Evolutionary conservation across 805 yeast genomes (phyloP).

Genomic region (Candida ortonii): DNA sequence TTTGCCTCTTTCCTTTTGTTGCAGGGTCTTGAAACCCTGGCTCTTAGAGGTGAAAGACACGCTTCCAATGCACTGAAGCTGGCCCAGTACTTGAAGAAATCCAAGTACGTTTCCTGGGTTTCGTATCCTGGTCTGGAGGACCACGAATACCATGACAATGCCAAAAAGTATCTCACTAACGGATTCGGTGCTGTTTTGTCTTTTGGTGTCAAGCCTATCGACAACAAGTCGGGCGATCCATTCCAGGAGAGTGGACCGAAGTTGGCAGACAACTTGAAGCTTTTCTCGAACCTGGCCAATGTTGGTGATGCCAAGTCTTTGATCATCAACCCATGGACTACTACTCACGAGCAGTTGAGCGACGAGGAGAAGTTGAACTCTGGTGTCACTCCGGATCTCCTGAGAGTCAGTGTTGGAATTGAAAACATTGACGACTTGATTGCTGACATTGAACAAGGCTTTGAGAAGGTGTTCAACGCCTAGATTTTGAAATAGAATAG

Average conservation of each 20-base stretch:
- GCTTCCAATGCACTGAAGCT: slow-evolving; percentile 75
- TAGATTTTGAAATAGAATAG: not conserved
- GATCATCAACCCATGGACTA: slow-evolving; percentile 93
- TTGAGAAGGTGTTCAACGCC: slow-evolving; percentile 51
- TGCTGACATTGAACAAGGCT: slow-evolving; percentile 84
- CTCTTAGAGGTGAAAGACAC: slow-evolving; percentile 92
- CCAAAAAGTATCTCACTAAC: slow-evolving; percentile 75
- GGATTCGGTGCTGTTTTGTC: slow-evolving; percentile 89
- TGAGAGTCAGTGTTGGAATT: slow-evolving; percentile 87
- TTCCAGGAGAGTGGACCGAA: slow-evolving; percentile 76
- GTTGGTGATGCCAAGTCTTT: slow-evolving; percentile 96
- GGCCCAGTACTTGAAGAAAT: slow-evolving; percentile 71
- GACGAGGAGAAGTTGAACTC: slow-evolving; percentile 77
- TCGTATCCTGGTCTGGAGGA: slow-evolving; percentile 87
- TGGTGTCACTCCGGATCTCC: slow-evolving; percentile 86
- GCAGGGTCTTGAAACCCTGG: slow-evolving; percentile 92
- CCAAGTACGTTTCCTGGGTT: slow-evolving; percentile 77
- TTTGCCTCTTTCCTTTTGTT: slow-evolving; percentile 81
- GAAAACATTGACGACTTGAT: slow-evolving; percentile 90
- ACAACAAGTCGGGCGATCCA: slow-evolving; percentile 47
- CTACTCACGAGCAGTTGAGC: slow-evolving; percentile 89
- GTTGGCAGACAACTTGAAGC: slow-evolving; percentile 77
- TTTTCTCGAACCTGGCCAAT: slow-evolving; percentile 91
- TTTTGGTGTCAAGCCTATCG: slow-evolving; percentile 76
- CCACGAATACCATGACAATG: slow-evolving; percentile 73